Evolutionary conservation across 73 alveolate species (phyloP).

Genomic region (Paramecium sonneborni): DNA sequence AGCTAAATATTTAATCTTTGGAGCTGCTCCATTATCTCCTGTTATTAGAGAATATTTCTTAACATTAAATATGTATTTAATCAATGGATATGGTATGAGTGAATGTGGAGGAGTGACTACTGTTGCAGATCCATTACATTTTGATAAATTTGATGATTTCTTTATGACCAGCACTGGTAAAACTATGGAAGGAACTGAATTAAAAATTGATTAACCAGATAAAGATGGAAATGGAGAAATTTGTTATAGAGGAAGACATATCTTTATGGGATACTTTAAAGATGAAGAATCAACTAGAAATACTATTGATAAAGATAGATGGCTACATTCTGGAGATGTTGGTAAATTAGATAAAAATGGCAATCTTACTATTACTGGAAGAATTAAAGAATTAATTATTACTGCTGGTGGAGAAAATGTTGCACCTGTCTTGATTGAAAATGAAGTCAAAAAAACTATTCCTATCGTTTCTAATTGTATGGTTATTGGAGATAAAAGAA

Average conservation of each 20-base stretch:
- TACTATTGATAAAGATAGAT: conserved; percentile 90
- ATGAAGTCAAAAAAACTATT: conserved; percentile 78
- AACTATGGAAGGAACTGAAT: conserved; percentile 68
- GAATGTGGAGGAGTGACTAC: conserved; percentile 79
- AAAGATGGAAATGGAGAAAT: conserved; percentile 92
- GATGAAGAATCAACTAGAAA: conserved; percentile 85
- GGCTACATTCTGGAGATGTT: conserved; percentile 94
- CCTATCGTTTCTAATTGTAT: conserved; percentile 78
- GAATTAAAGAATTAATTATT: conserved; percentile 91
- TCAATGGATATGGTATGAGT: conserved; percentile 72
- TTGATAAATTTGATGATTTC: conserved; percentile 47
- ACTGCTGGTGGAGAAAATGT: conserved; percentile 98
- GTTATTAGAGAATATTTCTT: conserved; percentile 74
- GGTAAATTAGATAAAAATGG: conserved; percentile 86
- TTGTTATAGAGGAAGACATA: conserved; percentile 93
- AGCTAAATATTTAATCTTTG: conserved; percentile 67
- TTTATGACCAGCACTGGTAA: conserved; percentile 69
- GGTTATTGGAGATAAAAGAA: conserved; percentile 85
- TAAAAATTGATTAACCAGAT: conserved; percentile 72
- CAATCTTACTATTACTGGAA: conserved; percentile 86
- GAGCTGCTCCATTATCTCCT: conserved; percentile 84
- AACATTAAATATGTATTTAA: conserved; percentile 70
- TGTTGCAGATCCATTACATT: conserved; percentile 39
- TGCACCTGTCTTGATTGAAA: conserved; percentile 92
- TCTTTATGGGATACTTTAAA: conserved; percentile 93